These are phyloP conservation scores for Gardenia jasminoides DNA, from an alignment of 257 asterid genomes.

Conservation along the genomic window DNA sequence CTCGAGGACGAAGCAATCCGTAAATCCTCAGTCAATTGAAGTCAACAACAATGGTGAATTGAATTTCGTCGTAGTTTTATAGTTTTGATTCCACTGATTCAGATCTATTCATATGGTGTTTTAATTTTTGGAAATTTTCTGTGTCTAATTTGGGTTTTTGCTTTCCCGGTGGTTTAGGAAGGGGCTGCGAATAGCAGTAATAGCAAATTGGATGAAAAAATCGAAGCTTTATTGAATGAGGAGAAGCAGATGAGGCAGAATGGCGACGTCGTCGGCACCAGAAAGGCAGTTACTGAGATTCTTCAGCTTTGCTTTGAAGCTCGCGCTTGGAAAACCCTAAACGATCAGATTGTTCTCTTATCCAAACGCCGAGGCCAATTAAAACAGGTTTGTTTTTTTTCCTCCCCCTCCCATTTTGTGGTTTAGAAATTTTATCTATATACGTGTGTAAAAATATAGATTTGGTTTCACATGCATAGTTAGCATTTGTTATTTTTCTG, in stretches of 20 bases:
- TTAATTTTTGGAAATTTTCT: conserved; percentile 27
- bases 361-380: conserved; percentile 98
- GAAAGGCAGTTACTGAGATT: conserved; percentile 83
- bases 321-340: conserved; percentile 78
- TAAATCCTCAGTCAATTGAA: conserved; percentile 5
- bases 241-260: conserved; percentile 95
- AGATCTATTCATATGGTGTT: conserved; percentile 9
- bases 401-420: not conserved
- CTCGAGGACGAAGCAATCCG: conserved; percentile 15
- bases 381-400: conserved; percentile 56
- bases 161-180: conserved; percentile 47
- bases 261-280: conserved; percentile 83
- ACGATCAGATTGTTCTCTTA: conserved; percentile 80
- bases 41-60: conserved; percentile 20
- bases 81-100: not conserved
- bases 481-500: too few species aligned
- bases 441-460: not conserved
- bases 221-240: conserved; percentile 71
- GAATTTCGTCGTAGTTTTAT: not conserved
- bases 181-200: conserved; percentile 36
- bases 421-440: not conserved
- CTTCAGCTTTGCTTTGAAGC: conserved; percentile 88
- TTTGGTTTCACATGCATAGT: not conserved
- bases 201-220: conserved; percentile 61
- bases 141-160: conserved; percentile 7